These are phyloP conservation scores for Cajanus cajan DNA, from an alignment of 306 rosid genomes.

Conservation along the genomic window DNA sequence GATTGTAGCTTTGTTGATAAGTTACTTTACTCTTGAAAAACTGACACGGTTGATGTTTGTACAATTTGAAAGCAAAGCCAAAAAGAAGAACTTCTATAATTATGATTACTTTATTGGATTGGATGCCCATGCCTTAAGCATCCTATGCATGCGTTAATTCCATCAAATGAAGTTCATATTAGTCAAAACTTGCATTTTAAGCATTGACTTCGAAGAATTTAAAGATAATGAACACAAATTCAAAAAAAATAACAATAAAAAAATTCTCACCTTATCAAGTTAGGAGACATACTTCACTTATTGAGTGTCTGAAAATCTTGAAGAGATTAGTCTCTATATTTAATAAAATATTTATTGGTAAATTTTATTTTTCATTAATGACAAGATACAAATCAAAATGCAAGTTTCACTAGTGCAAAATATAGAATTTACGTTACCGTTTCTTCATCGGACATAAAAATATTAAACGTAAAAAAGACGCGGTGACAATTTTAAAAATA, in stretches of 20 bases:
- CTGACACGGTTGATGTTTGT: background rate
- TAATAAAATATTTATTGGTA: too few species aligned
- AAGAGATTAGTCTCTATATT: too few species aligned
- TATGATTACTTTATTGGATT: constrained; percentile 27
- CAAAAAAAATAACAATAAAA: too few species aligned
- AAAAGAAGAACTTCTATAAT: constrained; percentile 5
- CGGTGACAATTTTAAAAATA: too few species aligned
- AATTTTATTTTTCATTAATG: too few species aligned
- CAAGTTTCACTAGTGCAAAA: too few species aligned
- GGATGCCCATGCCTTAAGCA: constrained; percentile 37
- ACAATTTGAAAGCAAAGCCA: constrained; percentile 44
- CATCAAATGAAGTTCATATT: background rate
- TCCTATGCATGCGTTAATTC: constrained; percentile 22
- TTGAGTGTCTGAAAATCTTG: too few species aligned
- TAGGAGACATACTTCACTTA: too few species aligned
- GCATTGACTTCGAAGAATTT: constrained; percentile 19
- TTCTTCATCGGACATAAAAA: too few species aligned
- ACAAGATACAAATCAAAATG: background rate
- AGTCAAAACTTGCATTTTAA: constrained; percentile 42
- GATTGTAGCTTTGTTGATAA: constrained; percentile 28
- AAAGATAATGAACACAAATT: background rate
- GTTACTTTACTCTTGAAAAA: background rate
- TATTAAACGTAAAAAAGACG: too few species aligned
- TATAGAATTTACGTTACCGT: too few species aligned
- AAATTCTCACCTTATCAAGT: too few species aligned